These are phyloP conservation scores for Ustilago esculenta DNA, from an alignment of 1,284 basidiomycete genomes.

Conservation along the genomic window DNA sequence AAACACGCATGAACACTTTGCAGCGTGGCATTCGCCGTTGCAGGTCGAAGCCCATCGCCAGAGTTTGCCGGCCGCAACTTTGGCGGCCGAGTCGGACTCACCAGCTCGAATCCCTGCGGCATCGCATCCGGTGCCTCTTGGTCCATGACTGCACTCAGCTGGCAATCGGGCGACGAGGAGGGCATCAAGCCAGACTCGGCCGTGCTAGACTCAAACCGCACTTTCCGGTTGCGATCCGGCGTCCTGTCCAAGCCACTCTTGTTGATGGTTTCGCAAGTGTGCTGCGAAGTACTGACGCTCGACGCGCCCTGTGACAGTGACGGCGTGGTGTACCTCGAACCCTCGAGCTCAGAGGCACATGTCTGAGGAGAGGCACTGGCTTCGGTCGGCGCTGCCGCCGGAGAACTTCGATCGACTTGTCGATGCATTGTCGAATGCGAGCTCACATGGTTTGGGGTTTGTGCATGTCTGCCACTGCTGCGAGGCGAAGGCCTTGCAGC, in stretches of 20 bases:
- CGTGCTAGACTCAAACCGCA: slow-evolving; percentile 13
- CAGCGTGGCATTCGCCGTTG: slow-evolving; percentile 21
- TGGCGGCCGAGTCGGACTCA: slow-evolving; percentile 10
- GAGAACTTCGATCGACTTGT: not conserved
- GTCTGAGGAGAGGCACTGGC: slow-evolving; percentile 9
- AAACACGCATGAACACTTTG: too few species aligned
- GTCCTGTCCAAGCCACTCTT: slow-evolving; percentile 1
- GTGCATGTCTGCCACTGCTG: not conserved
- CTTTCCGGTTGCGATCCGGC: slow-evolving; percentile 15
- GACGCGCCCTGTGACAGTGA: slow-evolving; percentile 26
- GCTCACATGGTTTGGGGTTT: not conserved
- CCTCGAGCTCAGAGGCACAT: slow-evolving; percentile 14
- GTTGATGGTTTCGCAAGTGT: slow-evolving; percentile 22
- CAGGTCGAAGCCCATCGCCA: slow-evolving; percentile 10
- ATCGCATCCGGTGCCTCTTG: not conserved
- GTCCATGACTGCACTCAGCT: not conserved
- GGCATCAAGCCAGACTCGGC: slow-evolving; percentile 13
- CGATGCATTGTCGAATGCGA: not conserved
- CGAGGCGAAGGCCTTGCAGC: not conserved
- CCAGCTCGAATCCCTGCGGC: slow-evolving; percentile 33
- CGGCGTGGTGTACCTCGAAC: slow-evolving; percentile 24
- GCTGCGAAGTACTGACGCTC: slow-evolving; percentile 23
- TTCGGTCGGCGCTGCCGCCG: not conserved
- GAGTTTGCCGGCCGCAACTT: slow-evolving; percentile 7
- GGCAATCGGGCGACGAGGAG: not conserved